These are phyloP conservation scores for Pyrenophora teres DNA, from an alignment of 2,329 filamentous ascomycete genomes.

Conservation along the genomic window DNA sequence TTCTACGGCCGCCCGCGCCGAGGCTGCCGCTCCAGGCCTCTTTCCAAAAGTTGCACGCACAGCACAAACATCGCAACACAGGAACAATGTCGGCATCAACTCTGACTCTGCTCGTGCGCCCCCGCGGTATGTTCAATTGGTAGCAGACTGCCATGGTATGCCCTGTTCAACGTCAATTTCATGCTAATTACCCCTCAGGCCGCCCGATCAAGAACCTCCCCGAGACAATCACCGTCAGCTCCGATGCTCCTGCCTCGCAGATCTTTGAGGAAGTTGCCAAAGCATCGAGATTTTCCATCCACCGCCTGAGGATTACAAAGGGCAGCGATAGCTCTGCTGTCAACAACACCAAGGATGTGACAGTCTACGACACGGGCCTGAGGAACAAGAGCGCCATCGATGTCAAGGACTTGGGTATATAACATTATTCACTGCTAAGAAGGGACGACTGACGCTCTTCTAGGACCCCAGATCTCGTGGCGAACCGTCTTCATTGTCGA, in stretches of 20 bases:
- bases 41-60: slow-evolving; percentile 18
- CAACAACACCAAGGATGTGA: slow-evolving; percentile 59
- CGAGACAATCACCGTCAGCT: slow-evolving; percentile 57
- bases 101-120: slow-evolving; percentile 52
- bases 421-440: neutral
- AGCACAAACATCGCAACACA: slow-evolving; percentile 13
- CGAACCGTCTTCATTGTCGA: slow-evolving; percentile 93
- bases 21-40: slow-evolving; percentile 15
- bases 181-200: slow-evolving; percentile 49
- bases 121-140: slow-evolving; percentile 47
- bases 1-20: slow-evolving; percentile 6
- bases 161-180: neutral
- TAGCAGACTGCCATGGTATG: neutral
- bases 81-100: slow-evolving; percentile 50
- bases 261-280: slow-evolving; percentile 63
- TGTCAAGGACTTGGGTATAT: slow-evolving; percentile 87
- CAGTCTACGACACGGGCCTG: slow-evolving; percentile 61
- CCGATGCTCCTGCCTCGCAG: slow-evolving; percentile 58
- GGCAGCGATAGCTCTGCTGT: slow-evolving; percentile 64
- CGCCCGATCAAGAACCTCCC: slow-evolving; percentile 67
- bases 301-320: slow-evolving; percentile 68
- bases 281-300: slow-evolving; percentile 59
- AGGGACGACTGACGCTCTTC: slow-evolving; percentile 7
- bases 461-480: slow-evolving; percentile 90
- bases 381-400: slow-evolving; percentile 68